These are phyloP conservation scores for Persicaria maculosa DNA, from an alignment of 148 eudicot genomes.

Conservation along the genomic window DNA sequence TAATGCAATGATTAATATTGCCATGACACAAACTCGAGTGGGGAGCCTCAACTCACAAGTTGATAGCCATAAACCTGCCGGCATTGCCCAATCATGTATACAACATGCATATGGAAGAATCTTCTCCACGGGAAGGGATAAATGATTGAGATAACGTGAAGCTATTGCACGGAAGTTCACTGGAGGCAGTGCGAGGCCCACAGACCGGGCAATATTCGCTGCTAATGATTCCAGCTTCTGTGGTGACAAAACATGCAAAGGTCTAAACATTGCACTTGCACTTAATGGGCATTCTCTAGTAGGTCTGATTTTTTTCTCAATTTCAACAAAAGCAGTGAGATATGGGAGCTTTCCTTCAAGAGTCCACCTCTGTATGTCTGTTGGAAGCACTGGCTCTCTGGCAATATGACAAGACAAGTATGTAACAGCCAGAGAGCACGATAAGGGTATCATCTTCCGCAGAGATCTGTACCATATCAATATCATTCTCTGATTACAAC, in stretches of 20 bases:
- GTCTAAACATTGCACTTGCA: constrained; percentile 71
- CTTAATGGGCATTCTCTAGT: constrained; percentile 49
- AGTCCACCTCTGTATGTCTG: constrained; percentile 67
- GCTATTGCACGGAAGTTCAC: constrained; percentile 75
- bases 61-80: constrained; percentile 69
- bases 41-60: constrained; percentile 58
- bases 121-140: constrained; percentile 52
- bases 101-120: constrained; percentile 63
- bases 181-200: constrained; percentile 68
- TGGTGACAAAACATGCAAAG: constrained; percentile 35
- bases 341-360: constrained; percentile 83
- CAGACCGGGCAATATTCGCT: constrained; percentile 49
- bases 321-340: constrained; percentile 57
- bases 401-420: constrained; percentile 75
- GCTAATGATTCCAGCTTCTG: constrained; percentile 76
- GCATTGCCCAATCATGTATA: constrained; percentile 78
- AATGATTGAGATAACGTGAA: constrained; percentile 44
- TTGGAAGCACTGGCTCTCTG: constrained; percentile 65
- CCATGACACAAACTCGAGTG: constrained; percentile 70
- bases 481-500: constrained; percentile 49
- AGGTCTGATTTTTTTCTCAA: constrained; percentile 46
- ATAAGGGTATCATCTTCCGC: constrained; percentile 51
- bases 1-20: constrained; percentile 68
- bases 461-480: constrained; percentile 63
- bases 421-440: constrained; percentile 54